Evolutionary conservation across 768 basidiomycete species (phyloP).

Genomic region (Psilocybe subaeruginosa): DNA sequence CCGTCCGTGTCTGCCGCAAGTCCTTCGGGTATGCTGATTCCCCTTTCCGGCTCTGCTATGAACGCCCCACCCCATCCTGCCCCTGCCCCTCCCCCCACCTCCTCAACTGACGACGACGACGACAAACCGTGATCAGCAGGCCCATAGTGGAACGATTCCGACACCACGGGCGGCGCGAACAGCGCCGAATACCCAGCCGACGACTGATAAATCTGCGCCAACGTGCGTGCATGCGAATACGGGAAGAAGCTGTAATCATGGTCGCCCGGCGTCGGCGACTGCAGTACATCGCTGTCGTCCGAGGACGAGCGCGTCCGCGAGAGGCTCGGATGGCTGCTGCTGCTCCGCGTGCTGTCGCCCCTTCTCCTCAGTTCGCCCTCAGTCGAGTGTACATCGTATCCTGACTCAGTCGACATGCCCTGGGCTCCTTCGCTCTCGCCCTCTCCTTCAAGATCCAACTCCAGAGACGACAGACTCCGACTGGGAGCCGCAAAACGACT

Average conservation of each 20-base stretch:
- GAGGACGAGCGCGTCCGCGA: constrained; percentile 24
- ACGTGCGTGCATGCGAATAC: constrained; percentile 8
- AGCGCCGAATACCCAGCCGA: background rate
- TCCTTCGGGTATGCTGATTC: constrained; percentile 1
- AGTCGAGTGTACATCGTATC: background rate
- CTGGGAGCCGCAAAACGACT: constrained; percentile 2
- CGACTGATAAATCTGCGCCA: background rate
- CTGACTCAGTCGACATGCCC: background rate
- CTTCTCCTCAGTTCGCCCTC: background rate
- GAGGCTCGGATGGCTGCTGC: constrained; percentile 19
- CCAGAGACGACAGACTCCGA: constrained; percentile 21
- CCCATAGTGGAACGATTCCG: background rate
- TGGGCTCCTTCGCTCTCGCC: background rate
- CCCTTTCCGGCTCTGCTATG: background rate
- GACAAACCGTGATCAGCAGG: background rate
- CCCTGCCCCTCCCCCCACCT: background rate
- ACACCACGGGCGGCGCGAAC: background rate
- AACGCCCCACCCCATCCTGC: background rate
- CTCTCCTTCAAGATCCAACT: constrained; percentile 14
- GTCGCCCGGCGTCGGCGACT: constrained; percentile 18
- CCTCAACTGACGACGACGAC: background rate
- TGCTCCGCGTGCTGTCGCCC: constrained; percentile 13
- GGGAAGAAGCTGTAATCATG: constrained; percentile 18
- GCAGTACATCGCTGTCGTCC: constrained; percentile 23
- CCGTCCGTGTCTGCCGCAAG: background rate